phyloP scores from a whole-genome alignment of 2,329 filamentous ascomycete species.

The Colletotrichum abscissum region DNA sequence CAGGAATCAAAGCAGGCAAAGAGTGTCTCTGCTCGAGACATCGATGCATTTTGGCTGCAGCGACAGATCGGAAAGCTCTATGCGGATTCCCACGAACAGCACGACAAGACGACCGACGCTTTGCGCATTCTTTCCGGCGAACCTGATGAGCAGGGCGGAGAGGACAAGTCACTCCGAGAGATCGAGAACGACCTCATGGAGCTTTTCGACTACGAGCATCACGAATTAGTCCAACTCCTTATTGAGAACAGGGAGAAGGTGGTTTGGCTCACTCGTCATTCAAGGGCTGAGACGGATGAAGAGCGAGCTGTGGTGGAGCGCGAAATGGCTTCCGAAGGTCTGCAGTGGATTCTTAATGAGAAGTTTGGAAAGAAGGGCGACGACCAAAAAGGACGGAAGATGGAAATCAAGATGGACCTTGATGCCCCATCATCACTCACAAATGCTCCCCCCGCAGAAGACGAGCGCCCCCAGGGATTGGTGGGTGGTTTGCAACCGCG shows the following conservation, averaged over 20 bases:
- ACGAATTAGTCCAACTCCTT: constrained; percentile 90
- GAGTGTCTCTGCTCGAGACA: constrained; percentile 83
- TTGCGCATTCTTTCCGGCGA: constrained; percentile 85
- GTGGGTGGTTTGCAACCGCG: constrained; percentile 87
- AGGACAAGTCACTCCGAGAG: constrained; percentile 88
- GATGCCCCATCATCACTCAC: constrained; percentile 75
- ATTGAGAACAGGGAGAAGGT: constrained; percentile 94
- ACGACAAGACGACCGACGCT: constrained; percentile 89
- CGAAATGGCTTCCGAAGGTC: constrained; percentile 90
- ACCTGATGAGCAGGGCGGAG: constrained; percentile 75
- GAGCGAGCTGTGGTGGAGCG: constrained; percentile 83
- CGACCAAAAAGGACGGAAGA: constrained; percentile 71
- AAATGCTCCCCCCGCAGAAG: constrained; percentile 55
- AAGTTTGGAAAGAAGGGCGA: constrained; percentile 78
- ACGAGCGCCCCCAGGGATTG: constrained; percentile 73
- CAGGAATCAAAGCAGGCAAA: constrained; percentile 65
- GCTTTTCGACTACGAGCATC: constrained; percentile 96
- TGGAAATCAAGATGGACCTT: constrained; percentile 96
- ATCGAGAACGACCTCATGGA: constrained; percentile 99
- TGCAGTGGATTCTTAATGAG: constrained; percentile 89
- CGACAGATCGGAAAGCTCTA: constrained; percentile 90
- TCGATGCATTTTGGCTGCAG: constrained; percentile 98
- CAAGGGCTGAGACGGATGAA: constrained; percentile 82
- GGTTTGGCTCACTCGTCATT: constrained; percentile 92
- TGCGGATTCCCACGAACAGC: constrained; percentile 90